These are phyloP conservation scores for Beauveria medogensis DNA, from an alignment of 2,329 filamentous ascomycete genomes.

Conservation along the genomic window DNA sequence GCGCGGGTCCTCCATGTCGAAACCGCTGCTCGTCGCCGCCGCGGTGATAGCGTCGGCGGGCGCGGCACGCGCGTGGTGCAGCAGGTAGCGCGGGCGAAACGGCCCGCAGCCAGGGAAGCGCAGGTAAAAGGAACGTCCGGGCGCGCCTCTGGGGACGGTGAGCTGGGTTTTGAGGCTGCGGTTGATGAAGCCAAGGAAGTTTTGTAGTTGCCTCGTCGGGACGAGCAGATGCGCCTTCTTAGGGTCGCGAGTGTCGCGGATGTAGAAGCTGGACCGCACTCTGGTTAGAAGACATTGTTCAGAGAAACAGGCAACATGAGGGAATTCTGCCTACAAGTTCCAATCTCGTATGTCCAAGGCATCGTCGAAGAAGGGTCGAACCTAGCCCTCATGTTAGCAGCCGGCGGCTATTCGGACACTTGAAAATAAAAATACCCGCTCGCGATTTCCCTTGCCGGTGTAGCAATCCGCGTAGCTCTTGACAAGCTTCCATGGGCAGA, in stretches of 20 bases:
- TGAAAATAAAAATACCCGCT: slow-evolving; percentile 29
- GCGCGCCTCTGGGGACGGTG: slow-evolving; percentile 45
- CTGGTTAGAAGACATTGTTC: not conserved
- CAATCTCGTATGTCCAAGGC: slow-evolving; percentile 56
- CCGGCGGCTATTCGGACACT: not conserved
- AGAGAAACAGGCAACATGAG: not conserved
- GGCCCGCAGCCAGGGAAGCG: slow-evolving; percentile 52
- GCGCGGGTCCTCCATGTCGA: slow-evolving; percentile 19
- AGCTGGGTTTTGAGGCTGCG: slow-evolving; percentile 44
- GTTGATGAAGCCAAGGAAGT: slow-evolving; percentile 60
- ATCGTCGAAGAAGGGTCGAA: slow-evolving; percentile 43
- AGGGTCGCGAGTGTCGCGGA: slow-evolving; percentile 43
- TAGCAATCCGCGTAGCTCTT: slow-evolving; percentile 51
- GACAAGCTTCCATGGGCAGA: slow-evolving; percentile 47
- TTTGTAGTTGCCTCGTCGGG: slow-evolving; percentile 54
- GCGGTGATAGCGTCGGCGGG: slow-evolving; percentile 24
- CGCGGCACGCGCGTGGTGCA: slow-evolving; percentile 52
- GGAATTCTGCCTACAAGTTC: slow-evolving; percentile 59
- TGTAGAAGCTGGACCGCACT: slow-evolving; percentile 49
- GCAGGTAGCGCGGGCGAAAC: slow-evolving; percentile 60
- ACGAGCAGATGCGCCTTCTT: slow-evolving; percentile 58
- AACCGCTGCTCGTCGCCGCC: slow-evolving; percentile 28
- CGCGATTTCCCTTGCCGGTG: slow-evolving; percentile 45
- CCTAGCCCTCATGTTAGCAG: slow-evolving; percentile 23
- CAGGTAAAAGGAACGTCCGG: slow-evolving; percentile 48